These are phyloP conservation scores for Chaetomium sp. DNA, from an alignment of 2,329 filamentous ascomycete genomes.

Conservation along the genomic window DNA sequence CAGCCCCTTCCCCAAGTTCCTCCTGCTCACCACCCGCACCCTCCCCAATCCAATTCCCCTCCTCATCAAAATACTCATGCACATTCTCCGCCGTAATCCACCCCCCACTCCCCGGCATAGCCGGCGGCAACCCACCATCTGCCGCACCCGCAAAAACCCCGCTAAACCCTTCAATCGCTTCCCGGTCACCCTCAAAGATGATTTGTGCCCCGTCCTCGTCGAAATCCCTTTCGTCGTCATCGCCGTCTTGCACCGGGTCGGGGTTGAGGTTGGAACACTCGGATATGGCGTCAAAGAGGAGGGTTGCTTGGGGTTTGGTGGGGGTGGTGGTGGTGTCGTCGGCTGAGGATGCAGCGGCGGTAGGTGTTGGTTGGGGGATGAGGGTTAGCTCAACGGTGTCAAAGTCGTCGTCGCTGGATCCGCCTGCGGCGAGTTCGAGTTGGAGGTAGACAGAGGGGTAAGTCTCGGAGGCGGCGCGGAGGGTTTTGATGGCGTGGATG, in stretches of 20 bases:
- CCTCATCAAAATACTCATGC: conserved; percentile 71
- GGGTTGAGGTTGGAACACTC: conserved; percentile 71
- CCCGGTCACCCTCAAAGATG: conserved; percentile 51
- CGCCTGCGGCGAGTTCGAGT: conserved; percentile 55
- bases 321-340: conserved; percentile 14
- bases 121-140: conserved; percentile 51
- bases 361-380: conserved; percentile 42
- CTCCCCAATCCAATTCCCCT: conserved; percentile 66
- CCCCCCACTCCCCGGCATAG: conserved; percentile 65
- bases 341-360: too few relatives aligned
- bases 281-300: conserved; percentile 64
- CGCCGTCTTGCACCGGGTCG: conserved; percentile 55
- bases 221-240: conserved; percentile 47
- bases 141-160: conserved; percentile 39
- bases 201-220: conserved; percentile 33
- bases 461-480: conserved; percentile 33
- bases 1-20: conserved; percentile 24
- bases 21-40: conserved; percentile 32
- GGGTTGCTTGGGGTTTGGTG: conserved; percentile 31
- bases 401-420: conserved; percentile 56
- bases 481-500: conserved; percentile 66
- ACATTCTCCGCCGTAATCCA: conserved; percentile 94
- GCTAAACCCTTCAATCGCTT: conserved; percentile 50
- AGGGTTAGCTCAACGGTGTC: conserved; percentile 63
- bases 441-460: conserved; percentile 58